Base-by-base conservation (phyloP, 306 rosid species). In the Spatholobus suberectus region DNA sequence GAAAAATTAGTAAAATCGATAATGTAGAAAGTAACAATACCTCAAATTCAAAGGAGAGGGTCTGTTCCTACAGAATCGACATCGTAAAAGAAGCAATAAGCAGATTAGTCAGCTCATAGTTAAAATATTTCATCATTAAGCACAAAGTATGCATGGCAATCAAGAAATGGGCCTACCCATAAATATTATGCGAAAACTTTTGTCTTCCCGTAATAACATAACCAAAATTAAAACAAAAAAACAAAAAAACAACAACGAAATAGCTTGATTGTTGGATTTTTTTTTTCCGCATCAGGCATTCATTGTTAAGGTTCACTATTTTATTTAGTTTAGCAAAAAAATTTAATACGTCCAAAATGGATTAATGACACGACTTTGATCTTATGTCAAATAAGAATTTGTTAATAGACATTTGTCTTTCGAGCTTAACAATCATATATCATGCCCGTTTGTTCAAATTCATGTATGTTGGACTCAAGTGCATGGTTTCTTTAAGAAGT, bases 1-100 rank as follows among this genome's bases (percentile, higher is more conserved):
- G 44, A 0, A 79, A 5, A 58, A 20, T 35, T 27, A 38, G 18
- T n/a, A 9, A 70, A 77, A 55, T 8, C 34, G 32, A 44, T 46
- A 75, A 40, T 21, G 0, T 5, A 6, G 26, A 70, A 35, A 74
- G 52, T 18, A 75, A 68, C 5, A 85, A 6, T 87, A 90, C 91
- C 94, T 84, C 92, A 80, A 90, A 58, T 68, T 86, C 80, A 66
- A 88, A 41, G 62, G 91, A 82, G 29, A 82, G 63, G 81, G 83
- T n/a, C 21, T 90, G 90, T 66, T 83, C 80, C 82, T 77, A 62
- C 73, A 88, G 2, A 70, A 44, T 71, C 47, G 70, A 72, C 46
- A 58, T 38, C 54, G 27, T 61, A 73, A n/a, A n/a, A 38, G 8
- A 81, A 72, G 46, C 44, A 77, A 78, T 6, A 40, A 51, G 44